Percentiles rank a stretch among this genome's conserved stretches.
phyloP scores from a whole-genome alignment of 257 asterid species.

The Ophiorrhiza pumila region DNA sequence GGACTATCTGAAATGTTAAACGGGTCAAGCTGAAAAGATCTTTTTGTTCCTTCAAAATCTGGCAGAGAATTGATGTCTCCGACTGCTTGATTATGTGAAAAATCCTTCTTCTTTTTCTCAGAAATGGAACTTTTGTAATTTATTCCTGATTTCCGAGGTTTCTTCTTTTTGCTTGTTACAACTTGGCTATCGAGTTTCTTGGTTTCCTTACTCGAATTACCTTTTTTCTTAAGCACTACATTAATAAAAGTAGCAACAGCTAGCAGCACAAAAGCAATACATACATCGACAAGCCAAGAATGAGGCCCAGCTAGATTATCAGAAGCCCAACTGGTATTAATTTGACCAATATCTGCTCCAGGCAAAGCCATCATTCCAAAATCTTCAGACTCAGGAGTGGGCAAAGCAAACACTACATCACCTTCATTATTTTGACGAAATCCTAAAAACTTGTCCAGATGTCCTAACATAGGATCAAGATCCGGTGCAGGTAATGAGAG shows the following conservation, averaged over 20 bases:
- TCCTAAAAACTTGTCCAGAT: slow-evolving; percentile 26
- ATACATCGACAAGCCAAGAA: slow-evolving; percentile 40
- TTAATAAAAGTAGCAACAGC: slow-evolving; percentile 23
- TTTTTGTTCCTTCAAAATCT: slow-evolving; percentile 20
- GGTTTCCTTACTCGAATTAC: slow-evolving; percentile 25
- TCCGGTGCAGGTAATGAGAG: slow-evolving; percentile 53
- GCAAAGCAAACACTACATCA: slow-evolving; percentile 43
- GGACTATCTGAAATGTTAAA: slow-evolving; percentile 20
- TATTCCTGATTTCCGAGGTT: slow-evolving; percentile 47
- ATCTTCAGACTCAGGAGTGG: slow-evolving; percentile 29
- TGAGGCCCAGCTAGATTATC: slow-evolving; percentile 24
- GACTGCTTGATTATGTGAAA: slow-evolving; percentile 14
- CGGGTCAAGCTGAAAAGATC: slow-evolving; percentile 23
- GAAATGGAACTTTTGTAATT: slow-evolving; percentile 30
- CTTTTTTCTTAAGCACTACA: slow-evolving; percentile 18
- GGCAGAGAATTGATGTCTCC: slow-evolving; percentile 21
- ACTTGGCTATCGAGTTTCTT: slow-evolving; percentile 38
- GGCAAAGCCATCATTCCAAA: slow-evolving; percentile 34
- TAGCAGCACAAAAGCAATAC: slow-evolving; percentile 32
- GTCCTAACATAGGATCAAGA: slow-evolving; percentile 20
- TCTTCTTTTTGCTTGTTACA: slow-evolving; percentile 50
- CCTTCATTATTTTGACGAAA: slow-evolving; percentile 29
- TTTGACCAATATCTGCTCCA: slow-evolving; percentile 29
- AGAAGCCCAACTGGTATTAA: slow-evolving; percentile 24
- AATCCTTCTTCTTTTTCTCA: slow-evolving; percentile 26